A percentile compares a stretch with the other conserved stretches of the same genome.
phyloP scores from a whole-genome alignment of 345 rosid genomes.

The Aquilaria malaccensis region DNA sequence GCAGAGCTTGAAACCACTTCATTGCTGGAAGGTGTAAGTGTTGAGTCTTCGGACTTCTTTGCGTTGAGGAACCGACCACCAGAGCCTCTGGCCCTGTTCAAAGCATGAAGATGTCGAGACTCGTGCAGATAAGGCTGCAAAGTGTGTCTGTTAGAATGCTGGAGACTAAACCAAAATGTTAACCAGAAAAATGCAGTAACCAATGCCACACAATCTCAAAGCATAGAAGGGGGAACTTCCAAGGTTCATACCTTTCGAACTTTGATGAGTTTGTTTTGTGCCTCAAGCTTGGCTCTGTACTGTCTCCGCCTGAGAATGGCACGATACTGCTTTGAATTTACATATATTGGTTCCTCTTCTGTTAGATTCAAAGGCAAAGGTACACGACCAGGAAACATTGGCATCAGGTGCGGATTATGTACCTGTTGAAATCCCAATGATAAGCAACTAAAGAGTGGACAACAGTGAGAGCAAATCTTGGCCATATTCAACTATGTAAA shows the following conservation, averaged over 20 bases:
- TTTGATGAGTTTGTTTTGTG: conserved; percentile 61
- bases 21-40: conserved; percentile 14
- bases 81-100: conserved; percentile 73
- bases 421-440: conserved; percentile 31
- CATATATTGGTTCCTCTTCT: conserved; percentile 57
- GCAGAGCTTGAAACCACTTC: conserved; percentile 18
- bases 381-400: conserved; percentile 47
- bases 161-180: not conserved
- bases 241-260: conserved; percentile 47
- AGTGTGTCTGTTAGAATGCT: not conserved
- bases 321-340: conserved; percentile 76
- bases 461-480: conserved; percentile 15
- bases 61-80: conserved; percentile 78
- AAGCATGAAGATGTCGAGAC: conserved; percentile 84
- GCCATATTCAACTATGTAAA: conserved; percentile 3
- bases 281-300: conserved; percentile 80
- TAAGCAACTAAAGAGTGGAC: conserved; percentile 16
- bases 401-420: conserved; percentile 47
- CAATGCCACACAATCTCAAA: not conserved
- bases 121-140: conserved; percentile 83
- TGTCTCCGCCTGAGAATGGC: conserved; percentile 81
- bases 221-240: conserved; percentile 1
- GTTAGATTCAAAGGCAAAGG: conserved; percentile 51
- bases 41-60: conserved; percentile 43
- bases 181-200: too few species aligned